Evolutionary conservation across 2,329 filamentous ascomycete species (phyloP).

Genomic region (Paraphoma sp.): DNA sequence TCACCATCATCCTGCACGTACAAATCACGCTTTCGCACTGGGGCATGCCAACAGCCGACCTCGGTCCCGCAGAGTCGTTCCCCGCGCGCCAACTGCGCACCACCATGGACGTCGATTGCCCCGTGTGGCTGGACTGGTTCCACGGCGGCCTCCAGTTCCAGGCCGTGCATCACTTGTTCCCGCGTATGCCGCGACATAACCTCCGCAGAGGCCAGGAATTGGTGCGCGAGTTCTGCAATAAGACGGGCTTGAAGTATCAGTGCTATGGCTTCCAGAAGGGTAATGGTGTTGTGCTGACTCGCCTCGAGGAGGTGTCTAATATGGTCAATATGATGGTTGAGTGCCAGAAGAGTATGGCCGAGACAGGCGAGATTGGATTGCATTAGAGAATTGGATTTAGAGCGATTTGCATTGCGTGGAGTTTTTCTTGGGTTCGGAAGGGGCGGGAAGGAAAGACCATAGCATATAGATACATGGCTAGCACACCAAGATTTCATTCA

Average conservation of each 20-base stretch:
- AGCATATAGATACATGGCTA: neutral
- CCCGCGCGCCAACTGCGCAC: slow-evolving; percentile 90
- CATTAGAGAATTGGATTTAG: slow-evolving; percentile 22
- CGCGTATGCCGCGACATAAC: slow-evolving; percentile 84
- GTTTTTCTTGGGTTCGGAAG: too few species aligned
- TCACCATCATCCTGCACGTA: slow-evolving; percentile 82
- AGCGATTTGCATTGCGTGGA: too few species aligned
- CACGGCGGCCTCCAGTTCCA: slow-evolving; percentile 91
- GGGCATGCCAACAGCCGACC: slow-evolving; percentile 88
- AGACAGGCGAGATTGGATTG: slow-evolving; percentile 47
- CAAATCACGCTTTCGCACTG: slow-evolving; percentile 94
- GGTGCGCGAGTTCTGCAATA: slow-evolving; percentile 80
- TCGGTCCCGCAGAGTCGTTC: slow-evolving; percentile 85
- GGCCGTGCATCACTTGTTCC: slow-evolving; percentile 85
- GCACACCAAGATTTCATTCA: too few species aligned
- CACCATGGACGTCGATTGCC: slow-evolving; percentile 92
- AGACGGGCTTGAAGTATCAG: slow-evolving; percentile 84
- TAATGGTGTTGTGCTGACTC: slow-evolving; percentile 79
- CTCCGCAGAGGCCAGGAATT: slow-evolving; percentile 76
- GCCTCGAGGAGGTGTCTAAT: slow-evolving; percentile 77
- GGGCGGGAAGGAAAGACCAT: neutral
- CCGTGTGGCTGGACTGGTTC: slow-evolving; percentile 85
- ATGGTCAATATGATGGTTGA: slow-evolving; percentile 55
- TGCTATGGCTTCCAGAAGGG: slow-evolving; percentile 85
- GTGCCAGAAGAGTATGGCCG: slow-evolving; percentile 49